Evolutionary conservation across 306 rosid genomes (phyloP).

Genomic region (Senna tora): DNA sequence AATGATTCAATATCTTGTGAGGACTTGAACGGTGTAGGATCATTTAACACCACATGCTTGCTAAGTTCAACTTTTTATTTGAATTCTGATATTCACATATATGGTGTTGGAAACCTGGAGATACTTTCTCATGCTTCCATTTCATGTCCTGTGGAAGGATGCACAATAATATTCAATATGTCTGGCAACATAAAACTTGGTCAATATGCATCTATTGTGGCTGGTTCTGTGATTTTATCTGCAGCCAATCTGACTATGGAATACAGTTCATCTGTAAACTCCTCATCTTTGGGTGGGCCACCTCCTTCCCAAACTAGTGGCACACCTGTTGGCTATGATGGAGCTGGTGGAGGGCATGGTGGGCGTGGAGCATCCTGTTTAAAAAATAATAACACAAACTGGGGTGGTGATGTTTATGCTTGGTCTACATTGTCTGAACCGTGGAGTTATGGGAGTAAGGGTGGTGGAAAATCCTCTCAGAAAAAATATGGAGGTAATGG

Average conservation of each 20-base stretch:
- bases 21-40: constrained; percentile 93
- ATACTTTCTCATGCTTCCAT: constrained; percentile 81
- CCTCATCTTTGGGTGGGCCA: constrained; percentile 86
- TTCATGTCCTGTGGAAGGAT: constrained; percentile 76
- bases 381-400: constrained; percentile 70
- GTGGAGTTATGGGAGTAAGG: constrained; percentile 96
- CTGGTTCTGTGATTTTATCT: constrained; percentile 83
- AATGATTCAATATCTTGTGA: constrained; percentile 66
- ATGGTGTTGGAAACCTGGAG: constrained; percentile 91
- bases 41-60: constrained; percentile 90
- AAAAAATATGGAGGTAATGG: constrained; percentile 82
- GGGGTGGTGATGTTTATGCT: constrained; percentile 99
- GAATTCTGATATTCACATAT: constrained; percentile 63
- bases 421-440: constrained; percentile 90
- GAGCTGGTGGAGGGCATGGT: constrained; percentile 99
- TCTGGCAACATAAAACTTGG: constrained; percentile 91
- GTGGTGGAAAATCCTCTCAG: constrained; percentile 69
- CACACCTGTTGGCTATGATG: constrained; percentile 83
- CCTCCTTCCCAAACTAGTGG: constrained; percentile 99
- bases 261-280: constrained; percentile 62
- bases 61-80: constrained; percentile 68
- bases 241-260: constrained; percentile 82
- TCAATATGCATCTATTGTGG: constrained; percentile 69
- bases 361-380: constrained; percentile 98
- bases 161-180: constrained; percentile 72